These are phyloP conservation scores for Nakataea oryzae DNA, from an alignment of 2,329 filamentous ascomycete species.

Conservation along the genomic window DNA sequence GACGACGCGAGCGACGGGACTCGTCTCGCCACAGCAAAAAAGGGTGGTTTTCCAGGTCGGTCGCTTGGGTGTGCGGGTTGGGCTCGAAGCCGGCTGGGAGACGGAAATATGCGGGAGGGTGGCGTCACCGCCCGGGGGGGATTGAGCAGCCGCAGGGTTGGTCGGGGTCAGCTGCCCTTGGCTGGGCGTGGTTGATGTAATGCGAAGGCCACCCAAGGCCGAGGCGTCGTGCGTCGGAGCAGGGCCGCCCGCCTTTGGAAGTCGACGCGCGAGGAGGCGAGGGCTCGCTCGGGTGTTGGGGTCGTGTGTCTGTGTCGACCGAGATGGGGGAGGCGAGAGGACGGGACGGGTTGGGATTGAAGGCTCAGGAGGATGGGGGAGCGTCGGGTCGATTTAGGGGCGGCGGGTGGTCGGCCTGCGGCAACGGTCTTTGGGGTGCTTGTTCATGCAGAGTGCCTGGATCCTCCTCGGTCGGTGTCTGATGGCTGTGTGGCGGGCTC, in stretches of 20 bases:
- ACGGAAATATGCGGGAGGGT: constrained; percentile 6
- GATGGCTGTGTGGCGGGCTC: background rate
- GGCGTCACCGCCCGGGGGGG: constrained; percentile 11
- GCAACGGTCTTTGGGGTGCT: background rate
- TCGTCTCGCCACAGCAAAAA: background rate
- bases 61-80: background rate
- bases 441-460: background rate
- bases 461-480: background rate
- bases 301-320: background rate
- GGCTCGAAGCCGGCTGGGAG: background rate
- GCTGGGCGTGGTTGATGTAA: background rate
- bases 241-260: background rate
- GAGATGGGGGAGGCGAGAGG: background rate
- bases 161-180: background rate
- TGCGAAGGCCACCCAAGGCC: background rate
- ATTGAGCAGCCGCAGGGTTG: constrained; percentile 8
- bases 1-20: background rate
- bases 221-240: background rate
- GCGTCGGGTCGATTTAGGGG: background rate
- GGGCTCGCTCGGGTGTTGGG: background rate
- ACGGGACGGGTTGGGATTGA: background rate
- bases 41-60: background rate
- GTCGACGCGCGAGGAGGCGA: background rate
- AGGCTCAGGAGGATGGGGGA: background rate
- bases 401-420: background rate